Evolutionary conservation across 139 green algal genomes (phyloP).

Genomic region (Coelastrella sp.): DNA sequence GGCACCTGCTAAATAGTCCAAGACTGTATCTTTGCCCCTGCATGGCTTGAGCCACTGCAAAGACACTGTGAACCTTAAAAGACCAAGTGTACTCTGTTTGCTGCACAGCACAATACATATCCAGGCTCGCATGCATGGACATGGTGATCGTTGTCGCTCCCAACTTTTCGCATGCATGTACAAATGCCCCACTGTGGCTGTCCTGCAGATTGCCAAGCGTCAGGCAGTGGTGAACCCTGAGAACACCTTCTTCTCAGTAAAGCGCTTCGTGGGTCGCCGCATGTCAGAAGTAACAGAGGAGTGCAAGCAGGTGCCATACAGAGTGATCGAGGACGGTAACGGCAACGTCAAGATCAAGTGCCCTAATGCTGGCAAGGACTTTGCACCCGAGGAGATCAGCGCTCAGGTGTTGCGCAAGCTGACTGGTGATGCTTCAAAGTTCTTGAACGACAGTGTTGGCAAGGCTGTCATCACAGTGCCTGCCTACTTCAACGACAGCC

Average conservation of each 20-base stretch:
- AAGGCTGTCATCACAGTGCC: conserved; percentile 99
- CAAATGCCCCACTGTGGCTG: background rate
- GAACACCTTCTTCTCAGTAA: conserved; percentile 99
- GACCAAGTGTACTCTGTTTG: too few species aligned
- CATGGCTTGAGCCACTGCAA: too few species aligned
- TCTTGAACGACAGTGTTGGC: conserved; percentile 87
- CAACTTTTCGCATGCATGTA: background rate
- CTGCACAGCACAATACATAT: too few species aligned
- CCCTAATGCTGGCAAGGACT: conserved; percentile 93
- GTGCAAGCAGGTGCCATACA: conserved; percentile 95
- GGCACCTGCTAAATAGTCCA: too few species aligned
- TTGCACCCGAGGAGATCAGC: conserved; percentile 98
- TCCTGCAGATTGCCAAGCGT: conserved; percentile 96
- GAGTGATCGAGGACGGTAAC: conserved; percentile 81
- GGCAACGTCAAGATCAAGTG: conserved; percentile 98
- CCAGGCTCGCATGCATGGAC: too few species aligned
- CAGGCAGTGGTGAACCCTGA: conserved; percentile 99
- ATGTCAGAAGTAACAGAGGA: conserved; percentile 94
- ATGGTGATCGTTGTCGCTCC: background rate
- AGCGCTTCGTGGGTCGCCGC: conserved; percentile 98
- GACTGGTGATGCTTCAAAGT: conserved; percentile 90
- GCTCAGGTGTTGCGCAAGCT: conserved; percentile 98
- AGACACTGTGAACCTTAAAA: too few species aligned
- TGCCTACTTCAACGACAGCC: conserved; percentile 99
- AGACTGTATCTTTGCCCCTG: too few species aligned